Evolutionary conservation across 495 filamentous ascomycete species (phyloP).

Genomic region (Penicillium arizonense): DNA sequence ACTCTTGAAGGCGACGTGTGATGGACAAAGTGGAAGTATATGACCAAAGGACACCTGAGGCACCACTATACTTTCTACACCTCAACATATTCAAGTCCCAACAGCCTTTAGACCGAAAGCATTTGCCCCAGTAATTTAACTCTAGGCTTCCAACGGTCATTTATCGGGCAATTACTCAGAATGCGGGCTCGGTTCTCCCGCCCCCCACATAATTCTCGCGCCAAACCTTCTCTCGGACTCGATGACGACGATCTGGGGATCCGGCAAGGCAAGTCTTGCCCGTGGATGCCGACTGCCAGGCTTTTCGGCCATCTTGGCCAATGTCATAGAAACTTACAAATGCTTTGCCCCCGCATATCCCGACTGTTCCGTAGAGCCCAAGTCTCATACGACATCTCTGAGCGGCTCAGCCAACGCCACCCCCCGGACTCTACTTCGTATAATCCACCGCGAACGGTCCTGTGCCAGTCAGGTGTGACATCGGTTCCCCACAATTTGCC

Average conservation of each 20-base stretch:
- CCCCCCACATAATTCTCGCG: slow-evolving; percentile 14
- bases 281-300: slow-evolving; percentile 3
- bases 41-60: too few relatives aligned
- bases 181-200: not conserved
- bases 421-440: slow-evolving; percentile 3
- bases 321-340: not conserved
- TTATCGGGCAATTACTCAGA: slow-evolving; percentile 15
- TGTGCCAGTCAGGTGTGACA: slow-evolving; percentile 7
- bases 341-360: not conserved
- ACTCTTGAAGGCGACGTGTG: too few relatives aligned
- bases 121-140: too few relatives aligned
- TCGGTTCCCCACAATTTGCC: slow-evolving; percentile 18
- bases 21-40: too few relatives aligned
- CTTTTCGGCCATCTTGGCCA: not conserved
- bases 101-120: too few relatives aligned
- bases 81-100: too few relatives aligned
- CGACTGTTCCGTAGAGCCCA: slow-evolving; percentile 6
- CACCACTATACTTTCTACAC: too few relatives aligned
- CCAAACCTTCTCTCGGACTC: slow-evolving; percentile 8
- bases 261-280: slow-evolving; percentile 1
- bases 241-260: slow-evolving; percentile 7
- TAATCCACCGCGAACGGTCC: slow-evolving; percentile 3
- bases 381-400: slow-evolving; percentile 15
- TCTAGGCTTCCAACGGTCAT: slow-evolving; percentile 5
- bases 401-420: slow-evolving; percentile 3